A percentile compares a stretch with the other conserved stretches of the same genome.
Conservation (phyloP, 2,329 filamentous ascomycete genomes). For the Coleophoma cylindrospora region DNA sequence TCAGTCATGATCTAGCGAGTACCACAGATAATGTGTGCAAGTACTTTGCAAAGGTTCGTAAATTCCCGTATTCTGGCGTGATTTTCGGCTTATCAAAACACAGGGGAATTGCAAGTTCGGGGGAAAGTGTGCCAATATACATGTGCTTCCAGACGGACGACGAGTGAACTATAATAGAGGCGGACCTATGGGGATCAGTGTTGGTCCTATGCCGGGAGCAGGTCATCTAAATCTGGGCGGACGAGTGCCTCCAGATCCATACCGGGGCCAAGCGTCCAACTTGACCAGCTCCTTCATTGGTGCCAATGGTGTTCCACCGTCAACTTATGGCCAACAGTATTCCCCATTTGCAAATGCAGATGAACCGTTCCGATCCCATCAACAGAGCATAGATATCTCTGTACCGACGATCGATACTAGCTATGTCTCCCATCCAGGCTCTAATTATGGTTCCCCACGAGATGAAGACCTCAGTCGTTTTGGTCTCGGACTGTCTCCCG, state of each 20-base stretch:
- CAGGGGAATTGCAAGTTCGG: conserved; percentile 99
- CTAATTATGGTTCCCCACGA: conserved; percentile 76
- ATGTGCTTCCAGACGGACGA: conserved; percentile 89
- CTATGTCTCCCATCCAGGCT: conserved; percentile 43
- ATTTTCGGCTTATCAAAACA: conserved; percentile 15
- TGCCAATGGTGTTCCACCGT: conserved; percentile 40
- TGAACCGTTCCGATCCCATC: conserved; percentile 37
- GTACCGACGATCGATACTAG: conserved; percentile 50
- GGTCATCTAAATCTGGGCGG: conserved; percentile 56
- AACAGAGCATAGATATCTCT: conserved; percentile 46
- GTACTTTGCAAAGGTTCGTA: conserved; percentile 90
- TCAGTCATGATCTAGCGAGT: conserved; percentile 86
- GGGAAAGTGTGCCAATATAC: conserved; percentile 93
- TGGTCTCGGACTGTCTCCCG: conserved; percentile 75
- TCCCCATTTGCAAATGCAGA: conserved; percentile 46
- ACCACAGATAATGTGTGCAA: conserved; percentile 91
- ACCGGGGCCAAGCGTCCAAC: conserved; percentile 62
- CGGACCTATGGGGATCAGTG: conserved; percentile 51
- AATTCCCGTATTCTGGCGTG: no score
- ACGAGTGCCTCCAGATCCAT: conserved; percentile 62
- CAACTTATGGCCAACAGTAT: conserved; percentile 30
- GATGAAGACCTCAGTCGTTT: conserved; percentile 57
- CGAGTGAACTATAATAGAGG: conserved; percentile 78
- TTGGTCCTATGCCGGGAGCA: conserved; percentile 41
- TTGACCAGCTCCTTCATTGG: conserved; percentile 71